Base-by-base conservation (phyloP, 495 filamentous ascomycete genomes). In the Xylaria scruposa region DNA sequence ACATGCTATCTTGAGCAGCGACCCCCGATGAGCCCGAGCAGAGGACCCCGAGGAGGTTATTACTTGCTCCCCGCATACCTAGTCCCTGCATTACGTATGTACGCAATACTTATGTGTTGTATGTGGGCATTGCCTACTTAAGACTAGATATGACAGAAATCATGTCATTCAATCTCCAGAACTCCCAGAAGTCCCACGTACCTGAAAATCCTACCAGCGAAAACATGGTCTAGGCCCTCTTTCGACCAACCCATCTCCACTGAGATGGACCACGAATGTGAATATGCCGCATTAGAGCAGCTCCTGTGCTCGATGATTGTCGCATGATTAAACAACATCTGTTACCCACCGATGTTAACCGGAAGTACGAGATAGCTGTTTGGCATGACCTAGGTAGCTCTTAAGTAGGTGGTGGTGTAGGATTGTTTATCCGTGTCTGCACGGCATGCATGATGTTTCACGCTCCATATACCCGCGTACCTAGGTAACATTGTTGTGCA, bases 121-220 rank as follows among this genome's bases (percentile, higher is more conserved):
- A 29, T 38, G 31, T 60, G 31, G 58, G 31, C 58, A 21, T n/a
- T 8, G 6, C 31, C 29, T 36, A 42, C 38, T 8, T 42, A 13
- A 19, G 56, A 59, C 31, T 21, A 21, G 33, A 21, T 38, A 60
- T 2, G 3, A 29, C n/a, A 12, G 31, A 38, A 38, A 38, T 19
- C 3, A 60, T 36, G 58, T 60, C 17, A 21, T 40, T 36, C 58
- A 38, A 60, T 38, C 31, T 60, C n/a, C 8, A 51, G 47, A 51
- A 21, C 19, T 51, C n/a, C 47, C 58, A 19, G 47, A 51, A 21
- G 47, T 51, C n/a, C 47, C 58, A 19, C 33, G 58, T 60, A 60
- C 58, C 58, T 60, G 58, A 60, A 60, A 60, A 60, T 60, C 58
- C 58, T 60, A 40, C 58, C 33, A 60, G 33, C 17, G 10, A 12